Base-by-base conservation (phyloP, 2,329 filamentous ascomycete species). In the Stromatinia cepivora region DNA sequence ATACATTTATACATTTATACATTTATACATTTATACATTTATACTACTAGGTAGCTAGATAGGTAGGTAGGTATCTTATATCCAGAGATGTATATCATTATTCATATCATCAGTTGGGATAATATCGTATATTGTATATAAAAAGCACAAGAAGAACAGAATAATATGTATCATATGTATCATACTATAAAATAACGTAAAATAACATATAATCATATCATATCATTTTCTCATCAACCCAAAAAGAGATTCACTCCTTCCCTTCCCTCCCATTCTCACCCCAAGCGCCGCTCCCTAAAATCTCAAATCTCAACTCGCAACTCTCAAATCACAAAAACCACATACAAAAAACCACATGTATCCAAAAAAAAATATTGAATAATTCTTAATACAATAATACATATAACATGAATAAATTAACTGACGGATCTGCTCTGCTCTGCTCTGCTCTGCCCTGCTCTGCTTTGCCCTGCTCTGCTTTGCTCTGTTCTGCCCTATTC, bases 351-450 rank as follows among this genome's bases (percentile, higher is more conserved):
- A 56, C 22, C 22, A 39, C 20, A n/a, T 15, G 31, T 10, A 25
- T 25, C 3, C 11, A 28, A 15, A 48, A n/a, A 50, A 48, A 25
- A 62, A 9, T 8, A n/a, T 4, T 2, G 11, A 46, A 5, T 22
- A 50, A 50, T 11, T 63, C 31, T 36, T 63, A 50, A 50, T 63
- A 63, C 59, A 63, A 25, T 63, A 50, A 50, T 63, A 63, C 59
- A 63, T 50, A 63, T 63, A 39, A 50, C 22, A n/a, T 48, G 28
- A 63, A 63, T 31, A 36, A 63, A 50, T 63, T 50, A 63, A 50
- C 45, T 50, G 28, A 25, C 15, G 39, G 39, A 15, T 34, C 2
- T 39, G 9, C 20, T 22, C 50, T 56, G 53, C 52, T 31, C 25
- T 31, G 15, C 52, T 53, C 52, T 7, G 25, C 52, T 7, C 54